Base-by-base conservation (phyloP, 495 filamentous ascomycete genomes). In the Hypoxylon rickii region DNA sequence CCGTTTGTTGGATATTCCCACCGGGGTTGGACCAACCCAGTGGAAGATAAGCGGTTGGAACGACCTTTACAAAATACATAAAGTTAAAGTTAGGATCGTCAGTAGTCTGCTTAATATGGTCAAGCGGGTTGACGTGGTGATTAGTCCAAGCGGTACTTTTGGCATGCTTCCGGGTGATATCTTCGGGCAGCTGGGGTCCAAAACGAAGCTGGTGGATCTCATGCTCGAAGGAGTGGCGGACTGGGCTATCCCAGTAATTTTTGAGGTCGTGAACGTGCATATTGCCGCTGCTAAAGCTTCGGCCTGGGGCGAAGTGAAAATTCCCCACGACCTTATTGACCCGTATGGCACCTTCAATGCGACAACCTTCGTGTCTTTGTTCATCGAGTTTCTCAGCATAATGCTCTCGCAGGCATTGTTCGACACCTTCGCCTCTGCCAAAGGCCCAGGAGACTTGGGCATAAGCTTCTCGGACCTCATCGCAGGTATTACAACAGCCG, bases 11-110 rank as follows among this genome's bases (percentile, higher is more conserved):
- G 54, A 70, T 67, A 50, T 71, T 32, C 39, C 70, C 65, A 36
- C 54, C 64, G 40, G 67, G 61, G 50, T 65, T 70, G 41, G 79
- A 72, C 90, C 90, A 92, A 13, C 90, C 90, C 3, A 98, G 79
- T 0, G 94, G 93, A 5, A 97, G 81, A 64, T 96, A 99, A 1
- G 89, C 90, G 12, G 94, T 99, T 7, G 87, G 88, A 29, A 99
- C 94, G 38, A 99, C 92, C 75, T 99, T 99, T 70, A 99, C 80
- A 69, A 97, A 99, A 77, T 99, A 99, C 92, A 97, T 96, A 68
- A 86, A 99, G 72, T 96, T 99, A 79, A 80, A 97, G 32, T 86
- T 87, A 43, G 88, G 83, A 59, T 96, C 91, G 17, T 84, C 73
- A 7, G 92, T 93, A 37, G 75, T 68, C 77, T 97, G 92, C 59